Evolutionary conservation across 306 rosid species (phyloP).

Genomic region (Leucaena leucocephala): DNA sequence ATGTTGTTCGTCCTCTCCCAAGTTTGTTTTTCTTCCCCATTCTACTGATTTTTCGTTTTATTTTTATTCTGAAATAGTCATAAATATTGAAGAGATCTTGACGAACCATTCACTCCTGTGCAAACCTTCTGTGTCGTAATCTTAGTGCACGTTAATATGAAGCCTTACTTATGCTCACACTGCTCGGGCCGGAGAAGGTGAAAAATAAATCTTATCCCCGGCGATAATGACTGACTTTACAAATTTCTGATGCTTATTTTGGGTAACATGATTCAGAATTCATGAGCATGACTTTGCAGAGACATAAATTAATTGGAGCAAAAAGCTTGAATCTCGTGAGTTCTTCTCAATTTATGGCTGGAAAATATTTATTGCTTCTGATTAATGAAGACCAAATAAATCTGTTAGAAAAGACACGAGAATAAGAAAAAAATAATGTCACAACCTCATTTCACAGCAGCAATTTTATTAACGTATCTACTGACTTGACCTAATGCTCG

Average conservation of each 20-base stretch:
- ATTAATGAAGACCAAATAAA: not conserved
- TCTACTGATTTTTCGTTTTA: slow-evolving; percentile 4
- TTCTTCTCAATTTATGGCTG: not conserved
- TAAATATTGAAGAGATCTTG: not conserved
- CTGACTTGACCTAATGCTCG: not conserved
- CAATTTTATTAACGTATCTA: slow-evolving; percentile 5
- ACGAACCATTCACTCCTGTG: not conserved
- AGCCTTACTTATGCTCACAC: not conserved
- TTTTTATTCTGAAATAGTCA: not conserved
- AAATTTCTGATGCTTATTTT: not conserved
- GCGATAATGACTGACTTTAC: not conserved
- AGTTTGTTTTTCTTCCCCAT: slow-evolving; percentile 38
- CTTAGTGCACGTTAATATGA: not conserved
- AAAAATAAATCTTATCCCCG: slow-evolving; percentile 1
- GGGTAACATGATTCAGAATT: not conserved
- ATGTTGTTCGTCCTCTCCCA: slow-evolving; percentile 35
- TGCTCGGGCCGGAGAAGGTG: not conserved
- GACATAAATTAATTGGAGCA: not conserved
- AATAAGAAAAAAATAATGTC: slow-evolving; percentile 8
- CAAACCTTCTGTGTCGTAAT: not conserved
- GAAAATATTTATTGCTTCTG: not conserved
- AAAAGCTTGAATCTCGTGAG: not conserved
- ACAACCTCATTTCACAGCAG: slow-evolving; percentile 4
- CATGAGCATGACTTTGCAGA: not conserved
- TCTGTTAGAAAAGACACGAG: not conserved